Evolutionary conservation across 345 rosid genomes (phyloP).

Genomic region (Diplotaxis tenuifolia): DNA sequence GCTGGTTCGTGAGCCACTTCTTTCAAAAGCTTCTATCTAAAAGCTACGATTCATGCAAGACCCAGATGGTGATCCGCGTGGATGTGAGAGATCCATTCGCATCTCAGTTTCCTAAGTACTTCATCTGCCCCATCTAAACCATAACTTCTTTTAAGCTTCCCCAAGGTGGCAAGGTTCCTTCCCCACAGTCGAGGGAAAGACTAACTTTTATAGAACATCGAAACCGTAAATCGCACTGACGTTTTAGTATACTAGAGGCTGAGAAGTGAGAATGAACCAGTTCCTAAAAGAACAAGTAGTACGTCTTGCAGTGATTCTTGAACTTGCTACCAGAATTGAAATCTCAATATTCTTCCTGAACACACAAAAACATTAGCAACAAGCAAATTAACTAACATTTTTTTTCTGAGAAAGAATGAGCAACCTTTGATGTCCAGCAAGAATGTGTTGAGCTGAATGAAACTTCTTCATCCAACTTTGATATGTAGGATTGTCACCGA

Average conservation of each 20-base stretch:
- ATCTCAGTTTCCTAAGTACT: slow-evolving; percentile 58
- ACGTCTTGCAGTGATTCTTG: slow-evolving; percentile 75
- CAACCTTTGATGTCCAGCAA: slow-evolving; percentile 87
- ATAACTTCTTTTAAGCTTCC: too few relatives aligned
- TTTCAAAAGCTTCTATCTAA: slow-evolving; percentile 65
- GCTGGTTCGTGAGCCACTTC: slow-evolving; percentile 68
- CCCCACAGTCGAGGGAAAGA: too few relatives aligned
- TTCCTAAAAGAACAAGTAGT: slow-evolving; percentile 88
- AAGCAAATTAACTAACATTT: not conserved
- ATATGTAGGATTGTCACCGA: slow-evolving; percentile 56
- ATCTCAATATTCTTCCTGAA: slow-evolving; percentile 78
- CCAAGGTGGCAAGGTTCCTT: too few relatives aligned
- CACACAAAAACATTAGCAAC: not conserved
- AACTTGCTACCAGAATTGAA: slow-evolving; percentile 78
- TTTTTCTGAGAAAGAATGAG: slow-evolving; percentile 15
- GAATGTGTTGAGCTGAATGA: slow-evolving; percentile 68
- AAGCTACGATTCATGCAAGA: slow-evolving; percentile 78
- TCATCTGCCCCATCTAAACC: slow-evolving; percentile 41
- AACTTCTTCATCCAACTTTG: slow-evolving; percentile 82
- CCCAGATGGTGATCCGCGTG: slow-evolving; percentile 95
- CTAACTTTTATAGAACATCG: too few relatives aligned
- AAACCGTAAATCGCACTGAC: too few relatives aligned
- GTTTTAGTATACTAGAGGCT: too few relatives aligned
- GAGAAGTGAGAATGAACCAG: too few relatives aligned
- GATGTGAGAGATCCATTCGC: slow-evolving; percentile 91